Base-by-base conservation (phyloP, 73 alveolate genomes). In the Paraurostyla sp. region DNA sequence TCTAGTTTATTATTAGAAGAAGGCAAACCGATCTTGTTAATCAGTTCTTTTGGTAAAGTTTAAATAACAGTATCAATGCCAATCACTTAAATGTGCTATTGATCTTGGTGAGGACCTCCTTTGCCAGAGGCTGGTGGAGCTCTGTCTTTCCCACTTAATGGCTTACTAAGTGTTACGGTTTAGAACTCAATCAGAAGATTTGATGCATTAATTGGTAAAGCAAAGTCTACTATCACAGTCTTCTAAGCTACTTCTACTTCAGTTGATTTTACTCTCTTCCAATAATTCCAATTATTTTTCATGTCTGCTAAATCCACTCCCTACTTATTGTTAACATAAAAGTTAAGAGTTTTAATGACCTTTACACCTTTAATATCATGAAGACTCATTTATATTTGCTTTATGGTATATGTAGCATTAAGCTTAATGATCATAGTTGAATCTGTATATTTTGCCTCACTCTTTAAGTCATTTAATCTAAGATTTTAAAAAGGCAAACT, bases 391-490 rank as follows among this genome's bases (percentile, higher is more conserved):
- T 7, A 15, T 16, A 89, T 38, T 36, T 57, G 56, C 22, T 50
- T 42, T 46, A 89, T 87, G 42, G 35, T 81, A 51, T 80, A 69
- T 36, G 95, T 87, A 16, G 76, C 41, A 49, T 89, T 89, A 18
- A 89, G 63, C 29, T 75, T 81, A 1, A 33, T 29, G 38, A 89
- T 58, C 50, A 50, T n/a, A 40, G 89, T 35, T 16, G 88, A 80
- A 36, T 89, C 95, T n/a, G 95, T 80, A 43, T 9, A 80, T 42
- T 87, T 89, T 9, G 69, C 51, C 69, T 89, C 95, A 33, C 63
- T 29, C 48, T 89, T 87, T 13, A 89, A 0, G 57, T 89, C 95
- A 63, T 25, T 56, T 30, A 89, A 42, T 32, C 87, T 57, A 15
- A 23, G 30, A 18, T 15, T 22, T 22, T 80, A 30, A 25, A 40